Conservation (phyloP, 305 asterid genomes). For the Fraxinus latifolia region DNA sequence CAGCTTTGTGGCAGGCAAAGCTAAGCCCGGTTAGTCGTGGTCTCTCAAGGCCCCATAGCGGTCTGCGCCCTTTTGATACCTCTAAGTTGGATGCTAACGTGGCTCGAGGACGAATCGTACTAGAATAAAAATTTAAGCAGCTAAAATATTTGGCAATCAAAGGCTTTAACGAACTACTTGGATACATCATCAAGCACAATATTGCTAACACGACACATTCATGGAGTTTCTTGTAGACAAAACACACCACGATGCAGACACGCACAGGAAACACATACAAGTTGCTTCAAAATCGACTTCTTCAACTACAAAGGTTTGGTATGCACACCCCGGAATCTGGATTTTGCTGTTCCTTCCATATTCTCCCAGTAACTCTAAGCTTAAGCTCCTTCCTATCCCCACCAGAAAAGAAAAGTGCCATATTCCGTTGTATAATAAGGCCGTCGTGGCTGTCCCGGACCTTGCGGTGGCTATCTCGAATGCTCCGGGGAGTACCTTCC, state of each 20-base stretch:
- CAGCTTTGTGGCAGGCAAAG: neutral
- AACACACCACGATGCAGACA: neutral
- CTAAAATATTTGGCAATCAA: constrained; percentile 10
- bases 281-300: neutral
- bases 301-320: constrained; percentile 58
- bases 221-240: neutral
- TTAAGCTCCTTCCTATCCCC: constrained; percentile 76
- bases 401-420: constrained; percentile 82
- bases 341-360: constrained; percentile 72
- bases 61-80: neutral
- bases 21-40: neutral
- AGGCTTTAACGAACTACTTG: neutral
- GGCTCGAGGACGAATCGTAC: neutral
- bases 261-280: neutral
- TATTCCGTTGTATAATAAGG: constrained; percentile 68
- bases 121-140: neutral
- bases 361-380: constrained; percentile 76
- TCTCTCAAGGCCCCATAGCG: neutral
- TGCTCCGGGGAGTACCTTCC: constrained; percentile 82
- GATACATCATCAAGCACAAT: constrained; percentile 17
- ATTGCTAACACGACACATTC: constrained; percentile 1
- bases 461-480: constrained; percentile 75
- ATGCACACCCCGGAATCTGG: constrained; percentile 61
- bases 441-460: constrained; percentile 84
- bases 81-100: neutral